Percentiles rank a stretch among this genome's conserved stretches.
These are phyloP conservation scores for Lichtheimia ornata DNA, from an alignment of 371 early-diverging fungal species.

Conservation along the genomic window DNA sequence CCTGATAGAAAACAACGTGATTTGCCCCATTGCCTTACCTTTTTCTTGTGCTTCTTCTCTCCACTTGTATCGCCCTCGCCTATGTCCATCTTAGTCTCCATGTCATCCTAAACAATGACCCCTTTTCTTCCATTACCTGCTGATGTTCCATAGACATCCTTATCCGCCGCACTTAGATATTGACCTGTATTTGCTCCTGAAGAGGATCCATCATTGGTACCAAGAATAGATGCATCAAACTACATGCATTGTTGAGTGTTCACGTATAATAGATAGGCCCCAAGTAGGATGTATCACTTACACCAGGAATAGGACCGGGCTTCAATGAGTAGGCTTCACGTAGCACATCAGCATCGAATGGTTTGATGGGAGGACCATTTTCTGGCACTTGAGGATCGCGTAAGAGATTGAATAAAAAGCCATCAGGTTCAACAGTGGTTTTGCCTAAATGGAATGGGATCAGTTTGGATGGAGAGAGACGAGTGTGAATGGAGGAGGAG, in stretches of 20 bases:
- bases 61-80: slow-evolving; percentile 44
- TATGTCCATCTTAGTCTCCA: not conserved
- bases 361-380: slow-evolving; percentile 31
- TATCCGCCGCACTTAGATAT: slow-evolving; percentile 9
- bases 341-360: slow-evolving; percentile 47
- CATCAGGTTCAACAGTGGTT: slow-evolving; percentile 41
- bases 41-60: slow-evolving; percentile 63
- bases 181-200: slow-evolving; percentile 13
- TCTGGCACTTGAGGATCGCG: slow-evolving; percentile 46
- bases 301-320: slow-evolving; percentile 62
- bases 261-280: not conserved
- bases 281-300: slow-evolving; percentile 21
- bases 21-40: slow-evolving; percentile 38
- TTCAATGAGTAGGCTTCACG: slow-evolving; percentile 54
- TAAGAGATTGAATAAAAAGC: slow-evolving; percentile 39
- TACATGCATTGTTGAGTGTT: slow-evolving; percentile 9
- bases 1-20: not conserved
- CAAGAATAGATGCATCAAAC: slow-evolving; percentile 63
- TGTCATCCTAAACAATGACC: not conserved
- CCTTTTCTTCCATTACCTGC: slow-evolving; percentile 12
- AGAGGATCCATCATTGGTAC: slow-evolving; percentile 45
- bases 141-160: slow-evolving; percentile 8
- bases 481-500: not conserved
- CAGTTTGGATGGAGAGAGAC: not conserved
- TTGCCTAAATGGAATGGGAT: slow-evolving; percentile 23